These are phyloP conservation scores for Alternaria gansuensis DNA, from an alignment of 2,329 filamentous ascomycete species.

Conservation along the genomic window DNA sequence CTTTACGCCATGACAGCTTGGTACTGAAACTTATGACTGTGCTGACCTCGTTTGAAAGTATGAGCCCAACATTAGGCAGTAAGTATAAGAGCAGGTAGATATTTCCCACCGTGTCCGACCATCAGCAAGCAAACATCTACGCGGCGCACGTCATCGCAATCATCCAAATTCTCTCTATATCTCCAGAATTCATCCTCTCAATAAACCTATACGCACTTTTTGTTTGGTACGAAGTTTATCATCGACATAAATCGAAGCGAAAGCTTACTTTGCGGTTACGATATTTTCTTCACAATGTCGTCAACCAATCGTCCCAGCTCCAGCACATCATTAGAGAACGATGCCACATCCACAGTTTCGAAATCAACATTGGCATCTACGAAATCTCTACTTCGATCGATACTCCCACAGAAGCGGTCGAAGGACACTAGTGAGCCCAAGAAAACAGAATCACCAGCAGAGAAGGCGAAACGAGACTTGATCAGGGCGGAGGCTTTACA, in stretches of 20 bases:
- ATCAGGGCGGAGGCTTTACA: slow-evolving; percentile 32
- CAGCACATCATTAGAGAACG: slow-evolving; percentile 16
- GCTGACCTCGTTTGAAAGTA: background rate
- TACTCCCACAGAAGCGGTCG: slow-evolving; percentile 28
- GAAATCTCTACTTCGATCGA: slow-evolving; percentile 34
- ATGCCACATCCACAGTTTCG: slow-evolving; percentile 32
- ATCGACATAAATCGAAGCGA: background rate
- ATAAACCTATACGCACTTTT: background rate
- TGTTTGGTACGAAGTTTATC: background rate
- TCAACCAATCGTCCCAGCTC: slow-evolving; percentile 5
- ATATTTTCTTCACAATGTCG: slow-evolving; percentile 11
- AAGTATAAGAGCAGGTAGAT: background rate
- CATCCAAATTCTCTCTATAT: background rate
- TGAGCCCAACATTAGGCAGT: background rate
- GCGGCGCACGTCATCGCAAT: background rate
- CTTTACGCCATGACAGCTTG: background rate
- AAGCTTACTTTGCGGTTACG: background rate
- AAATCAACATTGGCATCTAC: slow-evolving; percentile 39
- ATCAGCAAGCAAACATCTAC: background rate
- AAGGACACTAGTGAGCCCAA: slow-evolving; percentile 11
- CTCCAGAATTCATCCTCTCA: background rate
- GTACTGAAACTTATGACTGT: background rate
- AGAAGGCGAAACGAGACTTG: slow-evolving; percentile 24
- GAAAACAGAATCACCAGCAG: slow-evolving; percentile 14
- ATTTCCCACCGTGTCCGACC: background rate